Evolutionary conservation across 352 stramenopile genomes (phyloP), one percentile per base, ranked within the genome.

Genomic region (Phytophthora pinifolia): DNA sequence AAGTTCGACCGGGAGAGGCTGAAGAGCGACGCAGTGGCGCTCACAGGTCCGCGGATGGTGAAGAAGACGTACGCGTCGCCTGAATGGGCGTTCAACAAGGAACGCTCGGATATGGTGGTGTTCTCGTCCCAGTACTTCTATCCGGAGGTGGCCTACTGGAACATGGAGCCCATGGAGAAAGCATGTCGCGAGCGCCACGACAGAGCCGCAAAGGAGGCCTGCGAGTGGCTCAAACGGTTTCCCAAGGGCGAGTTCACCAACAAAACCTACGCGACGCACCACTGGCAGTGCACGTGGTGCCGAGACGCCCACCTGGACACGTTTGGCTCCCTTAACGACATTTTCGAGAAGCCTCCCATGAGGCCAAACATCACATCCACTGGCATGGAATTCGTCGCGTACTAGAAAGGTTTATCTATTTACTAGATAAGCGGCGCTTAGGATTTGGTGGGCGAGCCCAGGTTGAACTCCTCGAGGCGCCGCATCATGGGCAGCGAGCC

Each of bases 391-490:
- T 46, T 68, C n/a, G 18, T 55, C 1, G 13, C 29, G 1, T 15
- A 29, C 25, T 7, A 29, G n/a, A n/a, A n/a, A n/a, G n/a, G n/a
- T n/a, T n/a, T n/a, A n/a, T 22, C 3, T 22, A 22, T 29, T 29
- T 29, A 8, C 8, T 29, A 29, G 25, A 29, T 29, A 7, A 29
- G 25, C 20, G 32, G 15, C 42, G 13, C 13, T 49, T 20, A 76
- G 13, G 64, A 65, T 41, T 85, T 86, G 22, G 73, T 58, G 5
- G 74, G 74, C 4, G 74, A 85, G 31, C 78, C 76, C 31, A 89
- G 51, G 30, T 96, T 96, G 54, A 96, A 94, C 65, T 96, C 87
- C 29, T 94, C 87, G 5, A 96, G 75, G 0, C 82, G 74, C 8
- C 86, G 72, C 62, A 96, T 89, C 72, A 94, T 92, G 31, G 79